A percentile compares a stretch with the other conserved stretches of the same genome.
phyloP scores from a whole-genome alignment of 371 early-diverging fungal genomes.

The Rozella allomycis region DNA sequence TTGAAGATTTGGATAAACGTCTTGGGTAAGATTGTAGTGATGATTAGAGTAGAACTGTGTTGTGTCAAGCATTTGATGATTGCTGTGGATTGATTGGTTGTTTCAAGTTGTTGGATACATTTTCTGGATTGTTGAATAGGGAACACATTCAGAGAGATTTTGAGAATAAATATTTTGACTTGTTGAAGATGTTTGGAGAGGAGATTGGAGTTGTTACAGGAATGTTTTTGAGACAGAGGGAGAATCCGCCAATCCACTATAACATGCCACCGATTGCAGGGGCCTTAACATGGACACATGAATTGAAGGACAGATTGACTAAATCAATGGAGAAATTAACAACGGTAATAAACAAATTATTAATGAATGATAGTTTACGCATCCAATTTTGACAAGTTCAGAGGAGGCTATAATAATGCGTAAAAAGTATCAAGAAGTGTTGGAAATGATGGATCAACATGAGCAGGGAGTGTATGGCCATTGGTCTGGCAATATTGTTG shows the following conservation, averaged over 20 bases:
- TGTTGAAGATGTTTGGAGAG: constrained; percentile 18
- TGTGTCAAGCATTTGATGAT: constrained; percentile 35
- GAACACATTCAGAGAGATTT: constrained; percentile 24
- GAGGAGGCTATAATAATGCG: neutral
- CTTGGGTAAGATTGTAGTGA: constrained; percentile 13
- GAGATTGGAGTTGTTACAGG: constrained; percentile 25
- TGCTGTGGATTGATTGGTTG: constrained; percentile 24
- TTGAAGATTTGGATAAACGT: constrained; percentile 27
- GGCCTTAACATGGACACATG: constrained; percentile 27
- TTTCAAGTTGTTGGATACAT: constrained; percentile 33
- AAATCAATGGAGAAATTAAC: constrained; percentile 29
- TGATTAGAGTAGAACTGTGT: constrained; percentile 13
- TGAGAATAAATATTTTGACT: constrained; percentile 25
- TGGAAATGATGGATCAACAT: constrained; percentile 4
- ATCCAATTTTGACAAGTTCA: neutral
- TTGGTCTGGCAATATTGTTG: constrained; percentile 26
- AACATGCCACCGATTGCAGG: constrained; percentile 39
- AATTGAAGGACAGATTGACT: constrained; percentile 27
- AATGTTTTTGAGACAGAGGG: constrained; percentile 19
- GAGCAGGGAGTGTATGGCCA: constrained; percentile 16
- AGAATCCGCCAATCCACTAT: constrained; percentile 31
- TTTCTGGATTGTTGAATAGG: constrained; percentile 24
- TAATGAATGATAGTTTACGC: neutral
- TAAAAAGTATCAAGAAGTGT: neutral
- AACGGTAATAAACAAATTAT: constrained; percentile 8